phyloP scores from a whole-genome alignment of 805 yeast genomes.

The Zygotorulaspora sp. region DNA sequence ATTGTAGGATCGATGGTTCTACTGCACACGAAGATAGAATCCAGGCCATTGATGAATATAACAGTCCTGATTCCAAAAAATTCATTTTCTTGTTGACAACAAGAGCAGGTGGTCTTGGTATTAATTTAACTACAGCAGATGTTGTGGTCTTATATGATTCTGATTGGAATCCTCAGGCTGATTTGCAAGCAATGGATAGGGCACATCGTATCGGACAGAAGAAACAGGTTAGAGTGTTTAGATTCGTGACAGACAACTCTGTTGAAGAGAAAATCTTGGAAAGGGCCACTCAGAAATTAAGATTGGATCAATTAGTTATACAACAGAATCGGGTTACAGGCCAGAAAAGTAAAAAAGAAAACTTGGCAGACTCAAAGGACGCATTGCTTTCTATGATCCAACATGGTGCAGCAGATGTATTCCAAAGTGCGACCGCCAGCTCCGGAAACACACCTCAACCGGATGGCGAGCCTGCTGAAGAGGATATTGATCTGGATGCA shows the following conservation, averaged over 20 bases:
- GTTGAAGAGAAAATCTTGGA: slow-evolving; percentile 80
- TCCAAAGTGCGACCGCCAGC: slow-evolving; percentile 25
- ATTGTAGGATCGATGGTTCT: slow-evolving; percentile 79
- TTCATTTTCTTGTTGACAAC: slow-evolving; percentile 75
- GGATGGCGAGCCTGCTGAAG: slow-evolving; percentile 34
- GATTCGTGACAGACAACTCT: slow-evolving; percentile 76
- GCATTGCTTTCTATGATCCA: slow-evolving; percentile 79
- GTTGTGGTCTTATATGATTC: slow-evolving; percentile 71
- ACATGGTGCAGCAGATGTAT: slow-evolving; percentile 71
- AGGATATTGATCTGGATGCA: slow-evolving; percentile 53
- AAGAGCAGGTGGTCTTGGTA: slow-evolving; percentile 88
- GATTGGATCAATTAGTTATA: slow-evolving; percentile 76
- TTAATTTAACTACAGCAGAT: slow-evolving; percentile 76
- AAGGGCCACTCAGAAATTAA: slow-evolving; percentile 73
- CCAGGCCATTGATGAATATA: slow-evolving; percentile 71
- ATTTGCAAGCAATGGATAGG: slow-evolving; percentile 84
- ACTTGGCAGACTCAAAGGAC: slow-evolving; percentile 48
- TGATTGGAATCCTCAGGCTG: slow-evolving; percentile 90
- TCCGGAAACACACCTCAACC: slow-evolving; percentile 27
- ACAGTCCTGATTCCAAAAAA: slow-evolving; percentile 66
- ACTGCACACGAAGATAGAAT: slow-evolving; percentile 77
- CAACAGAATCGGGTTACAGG: slow-evolving; percentile 58
- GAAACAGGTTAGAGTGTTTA: slow-evolving; percentile 73
- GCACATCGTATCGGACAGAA: slow-evolving; percentile 87
- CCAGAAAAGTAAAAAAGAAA: slow-evolving; percentile 27